These are phyloP conservation scores for Nothopassalora personata DNA, from an alignment of 2,329 filamentous ascomycete species.

Conservation along the genomic window DNA sequence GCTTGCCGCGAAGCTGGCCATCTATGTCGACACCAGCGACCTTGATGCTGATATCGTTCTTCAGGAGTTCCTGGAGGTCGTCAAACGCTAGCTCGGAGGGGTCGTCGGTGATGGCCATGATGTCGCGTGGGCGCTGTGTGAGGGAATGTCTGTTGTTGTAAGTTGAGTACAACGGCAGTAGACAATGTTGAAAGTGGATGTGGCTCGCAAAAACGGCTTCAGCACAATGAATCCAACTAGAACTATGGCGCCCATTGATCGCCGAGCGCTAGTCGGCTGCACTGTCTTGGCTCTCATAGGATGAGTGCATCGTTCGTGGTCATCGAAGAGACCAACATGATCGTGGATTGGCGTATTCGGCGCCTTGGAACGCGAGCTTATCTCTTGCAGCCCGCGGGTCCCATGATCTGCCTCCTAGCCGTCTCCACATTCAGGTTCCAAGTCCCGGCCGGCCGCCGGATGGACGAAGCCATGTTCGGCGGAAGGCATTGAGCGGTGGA, in stretches of 20 bases:
- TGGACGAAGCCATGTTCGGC: neutral
- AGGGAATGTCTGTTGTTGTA: constrained; percentile 4
- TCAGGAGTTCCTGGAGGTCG: constrained; percentile 61
- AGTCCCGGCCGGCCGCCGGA: neutral
- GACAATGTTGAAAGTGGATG: constrained; percentile 6
- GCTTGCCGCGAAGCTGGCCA: constrained; percentile 79
- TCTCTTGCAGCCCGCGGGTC: neutral
- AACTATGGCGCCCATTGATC: neutral
- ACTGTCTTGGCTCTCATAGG: neutral
- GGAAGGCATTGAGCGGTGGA: neutral
- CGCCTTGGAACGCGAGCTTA: too few species aligned
- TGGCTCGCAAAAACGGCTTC: neutral
- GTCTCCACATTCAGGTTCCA: neutral
- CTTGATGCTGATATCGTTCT: constrained; percentile 73
- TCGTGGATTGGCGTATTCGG: too few species aligned
- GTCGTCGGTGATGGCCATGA: constrained; percentile 33
- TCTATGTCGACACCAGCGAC: constrained; percentile 84
- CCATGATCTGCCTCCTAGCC: neutral
- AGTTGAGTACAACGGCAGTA: constrained; percentile 18
- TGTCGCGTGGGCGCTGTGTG: constrained; percentile 4
- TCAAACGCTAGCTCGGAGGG: constrained; percentile 52
- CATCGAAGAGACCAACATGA: too few species aligned
- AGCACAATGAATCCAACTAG: neutral
- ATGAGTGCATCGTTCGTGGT: too few species aligned
- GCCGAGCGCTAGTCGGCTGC: neutral